Evolutionary conservation across 345 rosid species (phyloP), one percentile per base, ranked within the genome.

Genomic region (Diplotaxis tenuifolia): DNA sequence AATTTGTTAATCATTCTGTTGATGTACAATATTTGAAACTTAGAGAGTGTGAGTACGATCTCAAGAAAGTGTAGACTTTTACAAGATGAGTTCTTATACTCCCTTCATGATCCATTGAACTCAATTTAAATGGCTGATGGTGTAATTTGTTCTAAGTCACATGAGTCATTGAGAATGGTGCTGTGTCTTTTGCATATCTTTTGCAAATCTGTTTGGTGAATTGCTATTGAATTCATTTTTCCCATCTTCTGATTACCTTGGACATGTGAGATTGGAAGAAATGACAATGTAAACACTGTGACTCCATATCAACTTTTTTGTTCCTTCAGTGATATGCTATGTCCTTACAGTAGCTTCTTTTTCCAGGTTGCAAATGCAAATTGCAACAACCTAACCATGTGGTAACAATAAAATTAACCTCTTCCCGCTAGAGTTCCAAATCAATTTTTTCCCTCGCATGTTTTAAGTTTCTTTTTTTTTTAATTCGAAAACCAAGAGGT

Each of bases 361-460:
- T n/a, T 4, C 50, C 12, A 59, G 25, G 25, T 23, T 65, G 5
- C 5, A 61, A 42, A 93, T 97, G 79, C 98, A 91, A 89, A 94
- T 94, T 64, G 96, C 98, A 6, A 89, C 90, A 50, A 96, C 97
- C 7, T 67, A 57, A 75, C 98, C 97, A 9, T 89, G 89, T 68
- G 98, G 98, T 67, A 88, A 91, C 89, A 91, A 94, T 68, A 83
- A 95, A 67, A 97, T 91, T 42, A 91, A 94, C 65, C 84, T 94
- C 25, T 91, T 94, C 80, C 65, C 28, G 79, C 67, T 94, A 25
- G 98, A 94, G 86, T 88, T 76, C 59, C 65, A 23, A 23, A 42
- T 15, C 65, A 53, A 59, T 40, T 55, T 62, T 53, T 60, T 0
- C 49, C 50, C 23, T 3, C 25, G 3, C 25, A 23, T n/a, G n/a